These are phyloP conservation scores for Tricholoma hemisulphureum DNA, from an alignment of 768 basidiomycete genomes.

Conservation along the genomic window DNA sequence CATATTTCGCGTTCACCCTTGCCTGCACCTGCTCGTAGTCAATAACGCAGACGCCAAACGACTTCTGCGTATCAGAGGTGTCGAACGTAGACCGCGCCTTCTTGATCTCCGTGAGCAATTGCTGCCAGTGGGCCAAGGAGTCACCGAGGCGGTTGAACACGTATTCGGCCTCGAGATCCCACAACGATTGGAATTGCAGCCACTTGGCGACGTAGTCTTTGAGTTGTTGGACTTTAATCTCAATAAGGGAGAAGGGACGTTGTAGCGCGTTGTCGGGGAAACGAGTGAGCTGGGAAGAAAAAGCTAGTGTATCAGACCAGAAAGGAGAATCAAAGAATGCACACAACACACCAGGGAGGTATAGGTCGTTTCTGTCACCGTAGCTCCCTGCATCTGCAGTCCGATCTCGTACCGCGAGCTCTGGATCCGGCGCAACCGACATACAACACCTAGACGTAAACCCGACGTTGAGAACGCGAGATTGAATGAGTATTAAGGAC, in stretches of 20 bases:
- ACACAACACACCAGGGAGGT: conserved; percentile 74
- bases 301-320: background rate
- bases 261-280: conserved; percentile 74
- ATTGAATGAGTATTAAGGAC: background rate
- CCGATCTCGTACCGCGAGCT: conserved; percentile 98
- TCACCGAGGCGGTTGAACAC: conserved; percentile 96
- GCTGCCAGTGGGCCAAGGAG: conserved; percentile 91
- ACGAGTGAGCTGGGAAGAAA: conserved; percentile 63
- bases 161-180: conserved; percentile 97
- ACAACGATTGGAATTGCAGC: conserved; percentile 98
- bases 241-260: conserved; percentile 82
- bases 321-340: background rate
- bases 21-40: conserved; percentile 98
- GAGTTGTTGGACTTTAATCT: conserved; percentile 83
- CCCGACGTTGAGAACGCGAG: background rate
- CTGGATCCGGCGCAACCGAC: conserved; percentile 82
- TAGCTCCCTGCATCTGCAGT: conserved; percentile 78
- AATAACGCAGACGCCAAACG: conserved; percentile 90
- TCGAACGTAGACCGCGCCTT: conserved; percentile 96
- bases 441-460: conserved; percentile 66
- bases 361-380: conserved; percentile 71
- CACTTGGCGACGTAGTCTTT: conserved; percentile 94
- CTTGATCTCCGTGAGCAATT: conserved; percentile 94
- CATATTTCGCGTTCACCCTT: conserved; percentile 97
- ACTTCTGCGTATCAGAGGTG: conserved; percentile 89